Base-by-base conservation (phyloP, 768 basidiomycete species). In the Boletellus sp. region DNA sequence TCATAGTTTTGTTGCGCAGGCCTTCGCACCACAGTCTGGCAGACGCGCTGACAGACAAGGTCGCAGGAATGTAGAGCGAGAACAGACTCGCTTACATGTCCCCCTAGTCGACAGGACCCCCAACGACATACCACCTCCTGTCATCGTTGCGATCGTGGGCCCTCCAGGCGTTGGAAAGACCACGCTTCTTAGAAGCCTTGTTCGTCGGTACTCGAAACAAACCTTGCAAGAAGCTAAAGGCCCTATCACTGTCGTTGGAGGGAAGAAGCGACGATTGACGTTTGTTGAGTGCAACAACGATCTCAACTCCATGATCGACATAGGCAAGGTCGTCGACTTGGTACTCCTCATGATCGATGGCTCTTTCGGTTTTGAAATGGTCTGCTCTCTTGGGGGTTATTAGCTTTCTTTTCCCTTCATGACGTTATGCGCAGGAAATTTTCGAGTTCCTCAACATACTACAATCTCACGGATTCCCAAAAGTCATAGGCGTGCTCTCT, bases 281-380 rank as follows among this genome's bases (percentile, higher is more conserved):
- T 93, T 98, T 65, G 79, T 99, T 44, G 96, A 98, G 70, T 98
- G 94, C 72, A 94, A 94, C 61, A 97, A 93, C 65, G 94, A 98
- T 72, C 77, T 98, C 58, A 94, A 94, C 68, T 92, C 93, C 45
- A 97, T 98, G 95, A 90, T 98, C 57, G 96, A 99, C 76, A 78
- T 97, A 60, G 95, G 85, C 48, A 99, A 99, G 71, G 83, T 98
- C 50, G 96, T 91, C 8, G 96, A 98, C 71, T 78, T 99, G 50
- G 90, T 98, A 5, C 77, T 99, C 39, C 83, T 99, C 55, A 94
- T 98, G 93, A 86, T 98, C 56, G 96, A 99, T 63, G 95, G 89
- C 4, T 94, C 91, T 23, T 98, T 94, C 68, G 96, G 96, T 4
- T 95, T 98, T 58, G 96, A 98, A 72, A 99, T 98, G 96, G 95